phyloP scores from a whole-genome alignment of 176 grass and related monocot genomes.

The Poa pratensis region DNA sequence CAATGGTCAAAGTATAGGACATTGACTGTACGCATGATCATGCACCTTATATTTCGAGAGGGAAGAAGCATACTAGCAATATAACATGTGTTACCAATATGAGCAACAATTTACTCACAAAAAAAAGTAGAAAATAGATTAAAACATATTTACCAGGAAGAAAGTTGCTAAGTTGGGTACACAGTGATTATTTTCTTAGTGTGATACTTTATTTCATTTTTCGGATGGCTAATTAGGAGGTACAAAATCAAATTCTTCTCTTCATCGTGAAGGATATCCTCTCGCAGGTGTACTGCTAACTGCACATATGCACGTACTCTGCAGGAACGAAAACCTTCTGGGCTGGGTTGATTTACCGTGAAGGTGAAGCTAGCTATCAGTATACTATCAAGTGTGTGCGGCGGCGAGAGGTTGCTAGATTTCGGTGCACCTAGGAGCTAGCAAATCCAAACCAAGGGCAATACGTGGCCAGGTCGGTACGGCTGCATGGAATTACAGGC shows the following conservation, averaged over 20 bases:
- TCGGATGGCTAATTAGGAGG: too few species aligned
- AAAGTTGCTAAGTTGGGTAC: too few species aligned
- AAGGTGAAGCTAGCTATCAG: conserved; percentile 41
- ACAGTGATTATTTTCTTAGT: too few species aligned
- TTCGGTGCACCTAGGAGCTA: conserved; percentile 50
- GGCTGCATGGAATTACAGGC: conserved; percentile 19
- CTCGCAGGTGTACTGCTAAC: neutral
- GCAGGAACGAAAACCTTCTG: neutral
- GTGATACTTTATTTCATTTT: too few species aligned
- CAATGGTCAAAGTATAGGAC: neutral
- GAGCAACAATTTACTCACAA: too few species aligned
- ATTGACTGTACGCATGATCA: neutral
- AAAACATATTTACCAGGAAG: too few species aligned
- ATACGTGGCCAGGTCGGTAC: conserved; percentile 25
- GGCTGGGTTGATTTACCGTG: conserved; percentile 38
- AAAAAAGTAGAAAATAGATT: too few species aligned
- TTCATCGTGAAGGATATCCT: neutral
- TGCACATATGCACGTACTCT: conserved; percentile 15
- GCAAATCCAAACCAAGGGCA: neutral
- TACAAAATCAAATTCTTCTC: neutral
- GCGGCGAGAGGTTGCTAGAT: conserved; percentile 30
- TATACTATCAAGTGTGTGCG: neutral
- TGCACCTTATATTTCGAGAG: neutral
- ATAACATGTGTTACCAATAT: neutral
- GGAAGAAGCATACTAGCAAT: neutral